Percentiles rank a stretch among this genome's conserved stretches.
Evolutionary conservation across 805 yeast species (phyloP).

Genomic region (Suhomyces prunicola): DNA sequence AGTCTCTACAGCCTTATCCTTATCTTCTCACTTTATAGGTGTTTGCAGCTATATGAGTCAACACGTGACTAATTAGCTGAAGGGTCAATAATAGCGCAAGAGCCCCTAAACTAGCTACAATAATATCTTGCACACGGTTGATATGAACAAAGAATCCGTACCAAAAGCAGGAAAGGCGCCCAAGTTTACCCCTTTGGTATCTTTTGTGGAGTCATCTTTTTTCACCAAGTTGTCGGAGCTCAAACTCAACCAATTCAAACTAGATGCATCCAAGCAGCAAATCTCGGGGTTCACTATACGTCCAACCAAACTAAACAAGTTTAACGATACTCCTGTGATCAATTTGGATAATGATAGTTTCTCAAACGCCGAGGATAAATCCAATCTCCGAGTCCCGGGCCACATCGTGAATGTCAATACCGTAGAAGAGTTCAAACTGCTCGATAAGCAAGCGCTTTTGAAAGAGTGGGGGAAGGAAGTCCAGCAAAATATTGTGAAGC

Average conservation of each 20-base stretch:
- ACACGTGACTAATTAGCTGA: background rate
- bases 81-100: background rate
- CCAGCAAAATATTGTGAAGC: slow-evolving; percentile 16
- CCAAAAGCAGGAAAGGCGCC: slow-evolving; percentile 4
- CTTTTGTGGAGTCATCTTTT: slow-evolving; percentile 84
- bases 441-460: slow-evolving; percentile 63
- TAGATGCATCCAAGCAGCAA: slow-evolving; percentile 47
- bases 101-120: background rate
- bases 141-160: background rate
- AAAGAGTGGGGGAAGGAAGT: slow-evolving; percentile 32
- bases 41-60: background rate
- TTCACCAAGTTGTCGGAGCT: slow-evolving; percentile 70
- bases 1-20: background rate
- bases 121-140: background rate
- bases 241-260: slow-evolving; percentile 70
- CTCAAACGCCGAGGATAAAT: background rate
- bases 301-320: slow-evolving; percentile 31
- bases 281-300: slow-evolving; percentile 45
- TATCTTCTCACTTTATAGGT: background rate
- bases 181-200: slow-evolving; percentile 52
- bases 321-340: slow-evolving; percentile 33
- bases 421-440: slow-evolving; percentile 73
- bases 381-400: slow-evolving; percentile 7
- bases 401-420: slow-evolving; percentile 65
- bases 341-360: slow-evolving; percentile 36